Percentiles rank a stretch among this genome's conserved stretches.
Evolutionary conservation across 192 early-diverging fungal species (phyloP).

Genomic region (Coemansia javaensis): DNA sequence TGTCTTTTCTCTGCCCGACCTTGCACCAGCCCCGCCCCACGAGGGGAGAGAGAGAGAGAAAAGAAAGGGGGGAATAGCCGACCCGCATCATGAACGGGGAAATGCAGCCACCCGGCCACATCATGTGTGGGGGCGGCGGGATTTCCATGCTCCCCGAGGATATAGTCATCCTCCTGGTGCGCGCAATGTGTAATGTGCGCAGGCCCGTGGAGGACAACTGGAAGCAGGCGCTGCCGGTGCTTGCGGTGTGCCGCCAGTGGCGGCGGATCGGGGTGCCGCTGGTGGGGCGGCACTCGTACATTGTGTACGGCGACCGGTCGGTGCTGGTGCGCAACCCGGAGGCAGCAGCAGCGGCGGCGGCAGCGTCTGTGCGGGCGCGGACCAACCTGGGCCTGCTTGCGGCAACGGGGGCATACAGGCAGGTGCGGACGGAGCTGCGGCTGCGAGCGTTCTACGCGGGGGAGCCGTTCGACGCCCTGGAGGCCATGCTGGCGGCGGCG

Average conservation of each 20-base stretch:
- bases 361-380: too few species aligned
- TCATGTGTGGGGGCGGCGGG: too few species aligned
- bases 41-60: too few species aligned
- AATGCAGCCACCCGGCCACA: too few species aligned
- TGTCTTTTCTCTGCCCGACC: too few species aligned
- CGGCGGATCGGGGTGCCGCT: neutral
- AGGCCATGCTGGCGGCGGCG: neutral
- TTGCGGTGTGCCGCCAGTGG: slow-evolving; percentile 2
- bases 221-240: neutral
- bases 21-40: too few species aligned
- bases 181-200: too few species aligned
- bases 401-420: neutral
- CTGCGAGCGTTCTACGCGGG: neutral
- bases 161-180: neutral
- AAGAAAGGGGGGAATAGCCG: too few species aligned
- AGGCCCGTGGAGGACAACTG: neutral
- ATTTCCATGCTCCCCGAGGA: neutral
- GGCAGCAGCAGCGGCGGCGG: too few species aligned
- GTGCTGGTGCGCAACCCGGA: too few species aligned
- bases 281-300: neutral
- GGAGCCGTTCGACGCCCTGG: neutral
- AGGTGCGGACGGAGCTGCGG: neutral
- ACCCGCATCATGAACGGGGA: too few species aligned
- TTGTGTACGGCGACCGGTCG: neutral
- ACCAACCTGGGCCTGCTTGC: neutral